Conservation (phyloP, 1,139 yeast genomes). For the Geotrichum siamense region DNA sequence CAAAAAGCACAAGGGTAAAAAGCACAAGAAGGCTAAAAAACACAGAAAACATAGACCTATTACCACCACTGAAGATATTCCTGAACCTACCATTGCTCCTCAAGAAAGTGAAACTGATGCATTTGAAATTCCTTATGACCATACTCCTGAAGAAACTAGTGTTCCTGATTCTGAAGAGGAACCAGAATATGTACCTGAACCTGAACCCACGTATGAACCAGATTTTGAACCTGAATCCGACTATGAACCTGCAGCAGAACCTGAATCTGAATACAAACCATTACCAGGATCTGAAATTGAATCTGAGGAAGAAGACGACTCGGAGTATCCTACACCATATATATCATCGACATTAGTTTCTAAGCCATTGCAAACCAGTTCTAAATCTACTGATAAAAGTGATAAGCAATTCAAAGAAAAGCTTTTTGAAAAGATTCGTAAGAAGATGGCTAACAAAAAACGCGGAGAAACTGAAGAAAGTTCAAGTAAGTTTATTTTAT, state of each 20-base stretch:
- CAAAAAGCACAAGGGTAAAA: too few species aligned
- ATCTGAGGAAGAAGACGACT: background rate
- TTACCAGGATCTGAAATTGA: background rate
- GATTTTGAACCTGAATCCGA: conserved; percentile 1
- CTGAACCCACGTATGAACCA: background rate
- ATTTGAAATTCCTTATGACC: background rate
- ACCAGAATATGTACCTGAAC: background rate
- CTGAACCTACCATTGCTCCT: background rate
- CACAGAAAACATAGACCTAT: too few species aligned
- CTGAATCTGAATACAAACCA: background rate
- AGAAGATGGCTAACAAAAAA: conserved; percentile 10
- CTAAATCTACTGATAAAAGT: background rate
- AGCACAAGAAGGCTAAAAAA: background rate
- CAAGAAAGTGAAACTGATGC: background rate
- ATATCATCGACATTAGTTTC: background rate
- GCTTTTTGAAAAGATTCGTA: conserved; percentile 9
- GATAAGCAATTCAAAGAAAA: conserved; percentile 8
- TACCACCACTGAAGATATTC: background rate
- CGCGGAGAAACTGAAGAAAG: background rate
- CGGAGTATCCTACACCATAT: background rate
- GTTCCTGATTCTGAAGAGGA: background rate
- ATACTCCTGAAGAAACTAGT: background rate
- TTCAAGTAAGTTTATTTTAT: conserved; percentile 1
- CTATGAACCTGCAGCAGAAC: background rate
- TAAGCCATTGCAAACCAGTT: background rate